A percentile compares a stretch with the other conserved stretches of the same genome.
phyloP scores from a whole-genome alignment of 2,329 filamentous ascomycete species.

The Corynespora cassiicola region DNA sequence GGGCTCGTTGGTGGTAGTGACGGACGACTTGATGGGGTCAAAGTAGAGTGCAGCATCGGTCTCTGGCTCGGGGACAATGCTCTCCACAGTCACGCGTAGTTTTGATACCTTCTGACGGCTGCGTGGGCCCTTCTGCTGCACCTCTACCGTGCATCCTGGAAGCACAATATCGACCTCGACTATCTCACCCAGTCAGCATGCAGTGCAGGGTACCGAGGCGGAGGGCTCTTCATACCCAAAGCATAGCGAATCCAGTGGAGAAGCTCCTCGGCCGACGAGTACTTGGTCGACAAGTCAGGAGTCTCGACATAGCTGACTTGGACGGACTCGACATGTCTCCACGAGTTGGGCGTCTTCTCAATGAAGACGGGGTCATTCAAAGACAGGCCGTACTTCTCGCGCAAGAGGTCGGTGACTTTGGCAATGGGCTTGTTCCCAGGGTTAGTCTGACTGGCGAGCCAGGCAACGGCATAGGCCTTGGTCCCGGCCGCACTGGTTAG shows the following conservation, averaged over 20 bases:
- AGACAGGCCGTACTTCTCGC: slow-evolving; percentile 74
- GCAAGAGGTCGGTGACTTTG: slow-evolving; percentile 75
- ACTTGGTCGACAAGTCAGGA: slow-evolving; percentile 23
- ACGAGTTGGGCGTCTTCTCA: slow-evolving; percentile 52
- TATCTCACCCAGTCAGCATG: slow-evolving; percentile 36
- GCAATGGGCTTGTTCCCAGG: slow-evolving; percentile 45
- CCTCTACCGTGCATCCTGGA: slow-evolving; percentile 74
- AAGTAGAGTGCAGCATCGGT: slow-evolving; percentile 37
- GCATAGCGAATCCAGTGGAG: slow-evolving; percentile 36
- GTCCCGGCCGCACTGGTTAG: slow-evolving; percentile 50
- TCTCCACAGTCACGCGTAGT: slow-evolving; percentile 65
- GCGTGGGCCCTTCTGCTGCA: slow-evolving; percentile 52
- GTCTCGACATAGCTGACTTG: slow-evolving; percentile 27
- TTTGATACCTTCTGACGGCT: slow-evolving; percentile 57
- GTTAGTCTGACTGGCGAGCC: slow-evolving; percentile 59
- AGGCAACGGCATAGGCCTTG: slow-evolving; percentile 66
- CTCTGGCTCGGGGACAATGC: slow-evolving; percentile 55
- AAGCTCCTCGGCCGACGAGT: slow-evolving; percentile 33
- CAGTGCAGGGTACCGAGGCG: neutral
- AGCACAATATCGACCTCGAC: slow-evolving; percentile 72
- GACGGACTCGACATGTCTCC: slow-evolving; percentile 38
- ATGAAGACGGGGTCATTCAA: slow-evolving; percentile 64
- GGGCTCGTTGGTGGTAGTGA: slow-evolving; percentile 22
- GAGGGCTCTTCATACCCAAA: slow-evolving; percentile 31
- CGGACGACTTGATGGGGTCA: slow-evolving; percentile 28